Conservation (phyloP, 139 green algal genomes). For the Diplosphaera chodatii region DNA sequence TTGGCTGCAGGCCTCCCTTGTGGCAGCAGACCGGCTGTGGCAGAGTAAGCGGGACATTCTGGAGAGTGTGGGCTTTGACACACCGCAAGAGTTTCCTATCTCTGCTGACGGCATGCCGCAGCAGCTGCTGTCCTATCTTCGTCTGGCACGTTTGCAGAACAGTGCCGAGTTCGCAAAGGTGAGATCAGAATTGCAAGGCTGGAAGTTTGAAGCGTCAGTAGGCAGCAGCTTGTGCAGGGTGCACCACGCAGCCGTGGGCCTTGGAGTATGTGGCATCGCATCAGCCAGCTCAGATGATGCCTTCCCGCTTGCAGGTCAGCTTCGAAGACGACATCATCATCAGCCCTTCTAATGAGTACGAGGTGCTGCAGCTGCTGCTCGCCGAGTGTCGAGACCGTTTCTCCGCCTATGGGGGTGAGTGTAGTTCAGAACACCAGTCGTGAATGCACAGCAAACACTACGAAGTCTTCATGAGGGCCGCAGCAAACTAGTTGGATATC, state of each 20-base stretch:
- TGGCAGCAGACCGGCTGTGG: slow-evolving; percentile 39
- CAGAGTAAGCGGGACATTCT: slow-evolving; percentile 63
- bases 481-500: too few species aligned
- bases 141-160: slow-evolving; percentile 73
- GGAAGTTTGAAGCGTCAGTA: too few species aligned
- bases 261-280: too few species aligned
- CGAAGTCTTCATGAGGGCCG: too few species aligned
- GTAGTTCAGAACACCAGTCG: too few species aligned
- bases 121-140: slow-evolving; percentile 87
- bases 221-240: too few species aligned
- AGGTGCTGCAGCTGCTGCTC: slow-evolving; percentile 91
- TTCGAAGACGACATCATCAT: slow-evolving; percentile 85
- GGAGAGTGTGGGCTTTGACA: slow-evolving; percentile 47
- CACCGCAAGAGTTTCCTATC: slow-evolving; percentile 77
- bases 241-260: too few species aligned
- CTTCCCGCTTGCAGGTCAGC: slow-evolving; percentile 48
- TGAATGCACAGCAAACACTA: too few species aligned
- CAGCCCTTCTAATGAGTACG: slow-evolving; percentile 92
- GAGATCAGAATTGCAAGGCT: too few species aligned
- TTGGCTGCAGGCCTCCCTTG: slow-evolving; percentile 20
- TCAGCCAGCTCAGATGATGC: too few species aligned
- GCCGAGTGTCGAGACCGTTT: slow-evolving; percentile 74
- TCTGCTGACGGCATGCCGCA: slow-evolving; percentile 78
- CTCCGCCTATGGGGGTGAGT: slow-evolving; percentile 41
- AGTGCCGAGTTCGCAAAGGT: slow-evolving; percentile 49